Evolutionary conservation across 345 rosid genomes (phyloP).

Genomic region (Zanthoxylum bungeanum): DNA sequence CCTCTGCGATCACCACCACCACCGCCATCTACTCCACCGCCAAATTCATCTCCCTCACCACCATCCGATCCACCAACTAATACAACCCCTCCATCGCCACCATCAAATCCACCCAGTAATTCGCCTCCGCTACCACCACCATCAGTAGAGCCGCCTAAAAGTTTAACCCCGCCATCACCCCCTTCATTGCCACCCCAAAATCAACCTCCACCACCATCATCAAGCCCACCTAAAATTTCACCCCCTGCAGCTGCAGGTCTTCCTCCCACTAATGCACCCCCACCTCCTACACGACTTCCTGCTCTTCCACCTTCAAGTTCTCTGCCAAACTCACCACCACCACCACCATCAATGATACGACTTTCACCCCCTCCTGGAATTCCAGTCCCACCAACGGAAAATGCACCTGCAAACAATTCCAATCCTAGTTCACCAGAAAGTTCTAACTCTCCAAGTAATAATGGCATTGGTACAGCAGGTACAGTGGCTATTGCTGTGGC

Average conservation of each 20-base stretch:
- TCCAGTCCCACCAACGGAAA: slow-evolving; percentile 24
- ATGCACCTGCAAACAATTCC: slow-evolving; percentile 24
- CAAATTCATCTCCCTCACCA: slow-evolving; percentile 6
- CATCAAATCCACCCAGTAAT: slow-evolving; percentile 12
- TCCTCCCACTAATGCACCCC: slow-evolving; percentile 24
- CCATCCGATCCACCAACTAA: slow-evolving; percentile 25
- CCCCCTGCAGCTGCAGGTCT: slow-evolving; percentile 22
- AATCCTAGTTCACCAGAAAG: slow-evolving; percentile 31
- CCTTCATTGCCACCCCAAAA: slow-evolving; percentile 23
- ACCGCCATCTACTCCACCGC: slow-evolving; percentile 21
- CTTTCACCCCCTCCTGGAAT: slow-evolving; percentile 34
- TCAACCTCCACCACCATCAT: slow-evolving; percentile 36
- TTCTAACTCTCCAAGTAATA: slow-evolving; percentile 24
- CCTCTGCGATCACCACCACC: too few species aligned
- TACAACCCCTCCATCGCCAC: slow-evolving; percentile 27
- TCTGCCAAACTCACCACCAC: slow-evolving; percentile 28
- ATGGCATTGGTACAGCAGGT: slow-evolving; percentile 38
- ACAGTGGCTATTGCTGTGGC: slow-evolving; percentile 50
- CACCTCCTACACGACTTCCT: slow-evolving; percentile 32
- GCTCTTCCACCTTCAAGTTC: slow-evolving; percentile 41
- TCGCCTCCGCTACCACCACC: slow-evolving; percentile 22
- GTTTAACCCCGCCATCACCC: slow-evolving; percentile 27
- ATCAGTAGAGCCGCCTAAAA: slow-evolving; percentile 27
- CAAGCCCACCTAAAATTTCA: slow-evolving; percentile 24
- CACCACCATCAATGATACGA: slow-evolving; percentile 37